phyloP scores from a whole-genome alignment of 805 yeast genomes.

The Torulaspora gathmanii region DNA sequence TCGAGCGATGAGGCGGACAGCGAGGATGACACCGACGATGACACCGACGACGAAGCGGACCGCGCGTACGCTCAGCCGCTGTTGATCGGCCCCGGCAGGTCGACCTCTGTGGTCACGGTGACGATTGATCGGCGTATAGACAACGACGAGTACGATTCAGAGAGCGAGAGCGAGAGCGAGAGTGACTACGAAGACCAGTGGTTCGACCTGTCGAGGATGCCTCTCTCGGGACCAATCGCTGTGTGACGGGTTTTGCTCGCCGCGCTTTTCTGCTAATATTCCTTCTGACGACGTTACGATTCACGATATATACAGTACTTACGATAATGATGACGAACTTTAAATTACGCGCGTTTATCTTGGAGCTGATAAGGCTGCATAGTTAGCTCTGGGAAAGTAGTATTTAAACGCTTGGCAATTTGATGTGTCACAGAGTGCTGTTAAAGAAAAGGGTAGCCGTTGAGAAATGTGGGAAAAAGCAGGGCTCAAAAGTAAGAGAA shows the following conservation, averaged over 20 bases:
- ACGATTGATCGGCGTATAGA: conserved; percentile 8
- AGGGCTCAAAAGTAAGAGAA: not conserved
- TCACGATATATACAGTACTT: too few species aligned
- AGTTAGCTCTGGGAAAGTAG: too few species aligned
- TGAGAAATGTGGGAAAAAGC: not conserved
- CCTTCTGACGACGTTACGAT: too few species aligned
- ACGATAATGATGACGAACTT: too few species aligned
- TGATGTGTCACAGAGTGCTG: not conserved
- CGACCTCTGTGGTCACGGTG: conserved; percentile 4
- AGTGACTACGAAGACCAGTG: conserved; percentile 5
- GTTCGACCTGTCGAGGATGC: conserved; percentile 8
- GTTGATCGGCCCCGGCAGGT: conserved; percentile 1
- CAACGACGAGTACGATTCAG: conserved; percentile 19
- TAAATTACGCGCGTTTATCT: too few species aligned
- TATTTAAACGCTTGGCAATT: not conserved
- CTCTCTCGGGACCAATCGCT: not conserved
- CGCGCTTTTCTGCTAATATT: too few species aligned
- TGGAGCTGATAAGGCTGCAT: too few species aligned
- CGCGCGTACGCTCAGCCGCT: conserved; percentile 7
- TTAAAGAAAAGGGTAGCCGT: not conserved
- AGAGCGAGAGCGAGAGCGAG: conserved; percentile 16
- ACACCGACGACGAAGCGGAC: conserved; percentile 4
- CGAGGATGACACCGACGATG: conserved; percentile 13
- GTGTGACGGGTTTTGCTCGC: too few species aligned
- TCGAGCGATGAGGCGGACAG: conserved; percentile 12